Base-by-base conservation (phyloP, 129 eudicot species). In the Calendula officinalis region DNA sequence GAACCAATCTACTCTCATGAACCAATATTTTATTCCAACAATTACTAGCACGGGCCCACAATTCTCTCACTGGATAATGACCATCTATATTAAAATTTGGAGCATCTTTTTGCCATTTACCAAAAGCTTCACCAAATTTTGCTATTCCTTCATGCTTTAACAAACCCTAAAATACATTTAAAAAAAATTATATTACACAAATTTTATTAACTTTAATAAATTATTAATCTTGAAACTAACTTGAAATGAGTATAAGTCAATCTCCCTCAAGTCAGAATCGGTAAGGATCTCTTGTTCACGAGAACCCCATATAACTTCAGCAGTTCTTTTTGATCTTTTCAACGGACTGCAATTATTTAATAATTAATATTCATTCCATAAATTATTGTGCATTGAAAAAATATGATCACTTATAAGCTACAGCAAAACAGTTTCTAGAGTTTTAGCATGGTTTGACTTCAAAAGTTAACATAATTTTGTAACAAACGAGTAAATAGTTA, bases 161-260 rank as follows among this genome's bases (percentile, higher is more conserved):
- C 65, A 91, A 94, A 51, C 98, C 98, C 97, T 91, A 66, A 33
- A 70, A 41, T 55, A 50, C 34, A 37, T 14, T 22, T 22, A 22
- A 17, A 48, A 13, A 53, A 2, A 32, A 30, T 50, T 56, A 8
- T 39, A 6, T 35, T 9, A 40, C 36, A 36, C 27, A 38, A 4
- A 5, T 43, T 37, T 44, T 22, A 22, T 16, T 8, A 5, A n/a
- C 30, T 56, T 22, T 8, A 12, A n/a, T n/a, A n/a, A n/a, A n/a
- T n/a, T n/a, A n/a, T n/a, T n/a, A n/a, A 33, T 6, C n/a, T 56
- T 30, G 41, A 38, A 66, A 82, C 84, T 77, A 67, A 91, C 97
- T 78, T 91, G 98, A 65, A 91, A 91, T 16, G 98, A 91, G 84
- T 91, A 91, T 39, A 91, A 86, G 67, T 91, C 98, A 55, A 91